A percentile compares a stretch with the other conserved stretches of the same genome.
These are phyloP conservation scores for Mycena pura DNA, from an alignment of 768 basidiomycete species.

Conservation along the genomic window DNA sequence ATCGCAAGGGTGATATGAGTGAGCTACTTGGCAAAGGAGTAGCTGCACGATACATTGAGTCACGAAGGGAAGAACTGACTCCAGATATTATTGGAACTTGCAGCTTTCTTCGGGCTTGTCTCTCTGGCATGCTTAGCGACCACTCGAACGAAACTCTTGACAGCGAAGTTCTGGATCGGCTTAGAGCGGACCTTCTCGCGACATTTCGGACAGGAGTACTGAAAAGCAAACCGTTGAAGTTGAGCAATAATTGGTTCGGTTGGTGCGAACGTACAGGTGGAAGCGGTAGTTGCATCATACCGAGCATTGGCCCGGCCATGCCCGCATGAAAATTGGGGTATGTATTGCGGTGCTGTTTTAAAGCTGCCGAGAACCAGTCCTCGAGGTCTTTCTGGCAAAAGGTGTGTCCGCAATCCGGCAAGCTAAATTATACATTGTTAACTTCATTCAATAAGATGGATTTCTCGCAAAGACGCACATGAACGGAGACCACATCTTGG, in stretches of 20 bases:
- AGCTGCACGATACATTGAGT: no score
- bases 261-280: conserved; percentile 1
- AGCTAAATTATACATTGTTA: neutral
- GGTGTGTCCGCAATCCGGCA: conserved; percentile 9
- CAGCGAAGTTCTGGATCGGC: conserved; percentile 23
- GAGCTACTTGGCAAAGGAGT: conserved; percentile 1
- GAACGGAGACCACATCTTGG: conserved; percentile 23
- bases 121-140: conserved; percentile 14
- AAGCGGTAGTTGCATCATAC: conserved; percentile 2
- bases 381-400: conserved; percentile 21
- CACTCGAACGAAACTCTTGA: conserved; percentile 12
- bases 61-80: conserved; percentile 21
- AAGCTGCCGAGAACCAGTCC: conserved; percentile 18
- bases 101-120: conserved; percentile 16
- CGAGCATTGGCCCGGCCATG: neutral
- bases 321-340: conserved; percentile 22
- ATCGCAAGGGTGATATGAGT: neutral
- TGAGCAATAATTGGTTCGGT: neutral
- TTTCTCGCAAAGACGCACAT: neutral
- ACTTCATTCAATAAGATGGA: neutral
- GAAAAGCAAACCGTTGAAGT: neutral
- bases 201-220: conserved; percentile 28
- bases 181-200: conserved; percentile 14
- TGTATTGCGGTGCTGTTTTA: conserved; percentile 13
- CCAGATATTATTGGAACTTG: conserved; percentile 6